These are phyloP conservation scores for Candida succiphila DNA, from an alignment of 805 yeast genomes.

Conservation along the genomic window DNA sequence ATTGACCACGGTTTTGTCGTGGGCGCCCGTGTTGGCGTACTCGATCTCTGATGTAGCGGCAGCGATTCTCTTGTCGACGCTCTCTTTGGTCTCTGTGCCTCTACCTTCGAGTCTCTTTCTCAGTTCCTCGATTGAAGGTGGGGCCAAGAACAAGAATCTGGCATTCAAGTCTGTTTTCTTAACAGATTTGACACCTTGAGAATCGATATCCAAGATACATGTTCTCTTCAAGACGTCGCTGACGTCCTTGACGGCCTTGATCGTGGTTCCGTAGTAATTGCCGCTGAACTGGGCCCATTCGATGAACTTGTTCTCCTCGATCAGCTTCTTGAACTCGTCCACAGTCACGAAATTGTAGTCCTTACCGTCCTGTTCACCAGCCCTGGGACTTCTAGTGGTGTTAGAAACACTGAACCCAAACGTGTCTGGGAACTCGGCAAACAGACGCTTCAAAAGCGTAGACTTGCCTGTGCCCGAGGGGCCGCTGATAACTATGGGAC, in stretches of 20 bases:
- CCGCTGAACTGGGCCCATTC: conserved; percentile 99
- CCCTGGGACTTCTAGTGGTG: conserved; percentile 87
- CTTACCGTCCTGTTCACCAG: conserved; percentile 81
- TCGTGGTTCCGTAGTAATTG: conserved; percentile 92
- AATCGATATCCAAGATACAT: conserved; percentile 93
- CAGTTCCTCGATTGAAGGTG: conserved; percentile 81
- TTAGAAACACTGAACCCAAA: conserved; percentile 94
- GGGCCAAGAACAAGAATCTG: conserved; percentile 77
- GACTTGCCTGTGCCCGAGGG: conserved; percentile 98
- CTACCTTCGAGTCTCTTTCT: conserved; percentile 70
- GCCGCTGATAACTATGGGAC: conserved; percentile 93
- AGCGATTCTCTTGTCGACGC: conserved; percentile 69
- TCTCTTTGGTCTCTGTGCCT: conserved; percentile 91
- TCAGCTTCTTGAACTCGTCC: conserved; percentile 68
- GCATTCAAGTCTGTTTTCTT: conserved; percentile 79
- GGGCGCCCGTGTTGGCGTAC: conserved; percentile 84
- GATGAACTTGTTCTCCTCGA: conserved; percentile 67
- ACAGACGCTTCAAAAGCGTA: conserved; percentile 79
- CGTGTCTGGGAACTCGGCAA: conserved; percentile 79
- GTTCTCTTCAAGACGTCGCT: conserved; percentile 49
- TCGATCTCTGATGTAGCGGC: conserved; percentile 89
- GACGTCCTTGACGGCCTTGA: conserved; percentile 75
- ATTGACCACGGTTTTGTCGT: conserved; percentile 80
- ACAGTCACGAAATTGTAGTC: conserved; percentile 85
- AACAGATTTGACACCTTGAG: conserved; percentile 96